A percentile compares a stretch with the other conserved stretches of the same genome.
phyloP scores from a whole-genome alignment of 2,329 filamentous ascomycete species.

The Pseudofabraea citricarpa region DNA sequence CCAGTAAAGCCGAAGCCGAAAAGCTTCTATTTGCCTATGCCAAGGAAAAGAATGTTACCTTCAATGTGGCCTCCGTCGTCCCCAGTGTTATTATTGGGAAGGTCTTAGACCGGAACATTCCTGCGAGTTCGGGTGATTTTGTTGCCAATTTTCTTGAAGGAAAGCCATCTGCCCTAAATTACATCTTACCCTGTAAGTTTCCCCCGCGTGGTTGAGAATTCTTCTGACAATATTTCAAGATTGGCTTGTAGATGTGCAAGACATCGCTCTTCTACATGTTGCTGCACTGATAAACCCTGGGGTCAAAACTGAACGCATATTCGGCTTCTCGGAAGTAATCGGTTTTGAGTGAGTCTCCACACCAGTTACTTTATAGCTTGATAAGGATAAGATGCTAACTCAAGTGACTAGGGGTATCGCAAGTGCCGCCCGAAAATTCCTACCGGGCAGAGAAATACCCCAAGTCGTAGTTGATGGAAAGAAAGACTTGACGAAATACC shows the following conservation, averaged over 20 bases:
- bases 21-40: slow-evolving; percentile 30
- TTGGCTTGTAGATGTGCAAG: slow-evolving; percentile 22
- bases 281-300: slow-evolving; percentile 23
- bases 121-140: neutral
- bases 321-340: slow-evolving; percentile 20
- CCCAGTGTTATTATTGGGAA: slow-evolving; percentile 25
- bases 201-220: neutral
- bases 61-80: slow-evolving; percentile 23
- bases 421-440: neutral
- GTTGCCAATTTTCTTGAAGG: slow-evolving; percentile 1
- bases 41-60: slow-evolving; percentile 18
- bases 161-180: neutral
- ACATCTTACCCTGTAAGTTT: neutral
- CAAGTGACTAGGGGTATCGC: neutral
- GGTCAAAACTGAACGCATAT: slow-evolving; percentile 22
- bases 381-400: neutral
- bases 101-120: slow-evolving; percentile 13
- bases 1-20: slow-evolving; percentile 32
- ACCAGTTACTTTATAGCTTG: neutral
- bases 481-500: too few species aligned
- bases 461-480: too few species aligned
- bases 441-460: neutral
- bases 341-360: slow-evolving; percentile 15
- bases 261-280: slow-evolving; percentile 25
- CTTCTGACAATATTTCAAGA: slow-evolving; percentile 1